Conservation (phyloP, 2,329 filamentous ascomycete genomes). For the Alternaria panax region DNA sequence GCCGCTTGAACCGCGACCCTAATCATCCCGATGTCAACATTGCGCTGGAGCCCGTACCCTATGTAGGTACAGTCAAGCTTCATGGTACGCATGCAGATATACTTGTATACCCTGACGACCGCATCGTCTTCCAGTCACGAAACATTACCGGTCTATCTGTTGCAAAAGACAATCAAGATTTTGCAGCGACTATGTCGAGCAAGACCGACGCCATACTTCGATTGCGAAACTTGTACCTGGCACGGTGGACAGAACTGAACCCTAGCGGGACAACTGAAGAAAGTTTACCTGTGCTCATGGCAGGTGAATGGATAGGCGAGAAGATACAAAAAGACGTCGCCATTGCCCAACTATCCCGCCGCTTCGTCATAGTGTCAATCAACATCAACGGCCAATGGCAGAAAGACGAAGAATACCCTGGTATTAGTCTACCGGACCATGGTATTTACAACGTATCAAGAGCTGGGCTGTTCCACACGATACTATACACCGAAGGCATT, state of each 20-base stretch:
- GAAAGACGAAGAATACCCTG: conserved; percentile 11
- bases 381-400: conserved; percentile 39
- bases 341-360: conserved; percentile 31
- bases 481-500: neutral
- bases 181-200: conserved; percentile 31
- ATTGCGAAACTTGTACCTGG: conserved; percentile 27
- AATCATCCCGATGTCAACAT: conserved; percentile 6
- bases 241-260: conserved; percentile 30
- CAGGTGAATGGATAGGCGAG: conserved; percentile 42
- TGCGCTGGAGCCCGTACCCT: conserved; percentile 20
- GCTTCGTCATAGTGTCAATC: conserved; percentile 38
- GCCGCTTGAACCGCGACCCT: conserved; percentile 15
- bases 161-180: conserved; percentile 34
- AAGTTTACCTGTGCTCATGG: conserved; percentile 30
- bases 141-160: conserved; percentile 27
- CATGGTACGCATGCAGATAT: conserved; percentile 47
- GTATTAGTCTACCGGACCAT: neutral
- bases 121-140: conserved; percentile 35
- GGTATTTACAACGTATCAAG: neutral
- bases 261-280: conserved; percentile 9
- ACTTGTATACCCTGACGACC: conserved; percentile 28
- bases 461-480: neutral
- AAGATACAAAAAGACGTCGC: conserved; percentile 35
- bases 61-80: conserved; percentile 43
- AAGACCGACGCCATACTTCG: conserved; percentile 21